phyloP scores from a whole-genome alignment of 257 asterid species.

The Petrea volubilis region DNA sequence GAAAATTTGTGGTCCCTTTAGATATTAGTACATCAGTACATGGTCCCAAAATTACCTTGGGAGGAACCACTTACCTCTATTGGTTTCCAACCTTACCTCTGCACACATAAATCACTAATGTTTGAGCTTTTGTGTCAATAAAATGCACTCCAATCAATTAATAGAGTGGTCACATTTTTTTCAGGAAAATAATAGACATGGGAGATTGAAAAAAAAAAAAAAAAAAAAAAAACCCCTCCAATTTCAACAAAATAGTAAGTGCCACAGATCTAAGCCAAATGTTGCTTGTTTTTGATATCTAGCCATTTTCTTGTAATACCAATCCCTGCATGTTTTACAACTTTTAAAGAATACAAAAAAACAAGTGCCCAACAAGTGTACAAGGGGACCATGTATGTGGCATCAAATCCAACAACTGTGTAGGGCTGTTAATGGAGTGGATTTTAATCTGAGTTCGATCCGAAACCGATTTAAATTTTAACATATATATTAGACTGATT shows the following conservation, averaged over 20 bases:
- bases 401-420: conserved; percentile 28
- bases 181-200: conserved; percentile 2
- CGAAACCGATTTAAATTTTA: too few species aligned
- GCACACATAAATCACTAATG: conserved; percentile 23
- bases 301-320: conserved; percentile 5
- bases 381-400: conserved; percentile 22
- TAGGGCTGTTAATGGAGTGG: background rate
- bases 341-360: background rate
- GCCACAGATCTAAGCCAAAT: conserved; percentile 16
- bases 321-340: conserved; percentile 9
- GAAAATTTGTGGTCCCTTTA: conserved; percentile 26
- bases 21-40: background rate
- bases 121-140: conserved; percentile 11
- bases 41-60: conserved; percentile 24
- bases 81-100: conserved; percentile 13
- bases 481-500: too few species aligned
- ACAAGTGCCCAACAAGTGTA: background rate
- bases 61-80: conserved; percentile 14
- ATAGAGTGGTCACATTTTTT: conserved; percentile 17
- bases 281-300: conserved; percentile 18
- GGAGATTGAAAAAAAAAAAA: conserved; percentile 11
- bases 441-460: too few species aligned
- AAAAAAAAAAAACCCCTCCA: background rate
- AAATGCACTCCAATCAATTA: conserved; percentile 15
- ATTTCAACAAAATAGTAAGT: conserved; percentile 19